Evolutionary conservation across 495 filamentous ascomycete genomes (phyloP), one percentile per base, ranked within the genome.

Genomic region (Achaetomiella virescens): DNA sequence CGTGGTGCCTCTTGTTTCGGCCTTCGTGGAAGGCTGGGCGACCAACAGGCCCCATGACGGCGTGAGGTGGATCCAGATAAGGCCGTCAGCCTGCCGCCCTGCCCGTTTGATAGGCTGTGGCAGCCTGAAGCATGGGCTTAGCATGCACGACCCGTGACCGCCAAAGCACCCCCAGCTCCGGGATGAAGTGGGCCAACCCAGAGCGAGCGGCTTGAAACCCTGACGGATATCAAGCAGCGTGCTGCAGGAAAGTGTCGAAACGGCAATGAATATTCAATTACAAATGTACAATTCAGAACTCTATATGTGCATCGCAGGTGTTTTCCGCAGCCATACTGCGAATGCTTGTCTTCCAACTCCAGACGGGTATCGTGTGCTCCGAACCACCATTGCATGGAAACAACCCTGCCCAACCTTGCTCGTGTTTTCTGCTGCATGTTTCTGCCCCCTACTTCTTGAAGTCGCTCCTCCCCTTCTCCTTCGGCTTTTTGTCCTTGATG

Each of bases 401-500:
- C 11, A 27, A 21, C 22, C n/a, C n/a, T n/a, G n/a, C n/a, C n/a
- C n/a, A n/a, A n/a, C n/a, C n/a, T n/a, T n/a, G n/a, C n/a, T n/a
- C n/a, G n/a, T n/a, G n/a, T n/a, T n/a, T n/a, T n/a, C n/a, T n/a
- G n/a, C n/a, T 31, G 5, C 27, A 31, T 31, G 9, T 31, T 9
- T 9, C 27, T 31, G 18, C 18, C 0, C 25, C 41, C 24, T 44
- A 43, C 24, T 54, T 51, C 54, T 59, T 63, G 21, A 35, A 48
- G 29, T 63, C 42, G 6, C 3, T 60, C 46, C 49, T 22, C 15
- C 59, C 63, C 48, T 65, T 60, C 25, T 61, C 55, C 58, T 79
- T 74, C 6, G 75, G 76, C 56, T 73, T 69, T 67, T 77, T 76
- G 59, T 75, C 78, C 50, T 74, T 76, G 59, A 80, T 66, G 50